Evolutionary conservation across 208 protist genomes (phyloP).

Genomic region (Trypanosoma congolense): DNA sequence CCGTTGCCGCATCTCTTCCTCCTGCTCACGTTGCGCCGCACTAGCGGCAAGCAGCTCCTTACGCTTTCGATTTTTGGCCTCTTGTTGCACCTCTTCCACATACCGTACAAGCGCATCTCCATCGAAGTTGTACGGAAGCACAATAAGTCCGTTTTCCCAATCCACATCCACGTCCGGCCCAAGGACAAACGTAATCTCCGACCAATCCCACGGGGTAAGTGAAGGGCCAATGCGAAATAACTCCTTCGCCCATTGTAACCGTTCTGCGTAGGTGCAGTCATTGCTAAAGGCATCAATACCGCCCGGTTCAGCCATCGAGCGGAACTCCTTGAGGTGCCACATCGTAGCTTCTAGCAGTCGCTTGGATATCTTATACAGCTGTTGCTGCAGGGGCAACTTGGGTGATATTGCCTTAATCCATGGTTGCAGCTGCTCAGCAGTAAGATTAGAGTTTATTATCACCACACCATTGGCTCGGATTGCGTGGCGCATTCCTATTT

Average conservation of each 20-base stretch:
- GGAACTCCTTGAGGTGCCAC: slow-evolving; percentile 88
- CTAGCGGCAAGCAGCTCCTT: slow-evolving; percentile 57
- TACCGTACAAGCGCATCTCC: slow-evolving; percentile 83
- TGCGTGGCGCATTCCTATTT: slow-evolving; percentile 68
- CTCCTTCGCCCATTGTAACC: slow-evolving; percentile 85
- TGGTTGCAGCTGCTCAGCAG: slow-evolving; percentile 37
- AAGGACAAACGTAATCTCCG: slow-evolving; percentile 84
- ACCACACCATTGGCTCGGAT: slow-evolving; percentile 87
- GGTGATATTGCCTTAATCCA: slow-evolving; percentile 69
- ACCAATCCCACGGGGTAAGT: slow-evolving; percentile 86
- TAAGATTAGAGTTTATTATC: slow-evolving; percentile 56
- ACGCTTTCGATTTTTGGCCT: slow-evolving; percentile 55
- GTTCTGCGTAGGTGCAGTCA: slow-evolving; percentile 88
- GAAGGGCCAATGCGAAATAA: slow-evolving; percentile 73
- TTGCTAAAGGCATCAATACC: slow-evolving; percentile 85
- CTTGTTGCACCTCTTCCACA: slow-evolving; percentile 78
- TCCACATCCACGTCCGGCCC: slow-evolving; percentile 74
- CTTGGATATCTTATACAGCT: slow-evolving; percentile 81
- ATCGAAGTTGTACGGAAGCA: slow-evolving; percentile 85
- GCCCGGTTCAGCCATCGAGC: slow-evolving; percentile 64
- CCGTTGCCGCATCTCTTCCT: slow-evolving; percentile 37
- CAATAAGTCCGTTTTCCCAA: slow-evolving; percentile 59
- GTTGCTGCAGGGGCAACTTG: slow-evolving; percentile 72
- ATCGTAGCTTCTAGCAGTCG: slow-evolving; percentile 87
- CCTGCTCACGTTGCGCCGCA: slow-evolving; percentile 37